Evolutionary conservation across 129 eudicot genomes (phyloP).

Genomic region (Daucus carota): DH1_v3.0 NC_030386.2:29108501-29109000

Average conservation of each 20-base stretch:
- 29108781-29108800: constrained; percentile 44
- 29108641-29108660: constrained; percentile 61
- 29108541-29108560: constrained; percentile 51
- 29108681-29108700: constrained; percentile 24
- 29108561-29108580: constrained; percentile 37
- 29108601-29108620: constrained; percentile 34
- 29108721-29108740: constrained; percentile 27
- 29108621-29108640: constrained; percentile 90
- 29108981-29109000: constrained; percentile 35
- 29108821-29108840: constrained; percentile 13
- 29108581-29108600: constrained; percentile 25
- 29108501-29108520: constrained; percentile 83
- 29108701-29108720: constrained; percentile 24
- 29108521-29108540: constrained; percentile 65
- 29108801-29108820: constrained; percentile 43
- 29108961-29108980: constrained; percentile 31
- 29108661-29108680: constrained; percentile 32
- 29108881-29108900: constrained; percentile 17
- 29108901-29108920: constrained; percentile 18
- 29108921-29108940: constrained; percentile 28
- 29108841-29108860: constrained; percentile 24
- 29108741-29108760: constrained; percentile 15
- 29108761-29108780: constrained; percentile 33
- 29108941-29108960: constrained; percentile 38
- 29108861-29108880: constrained; percentile 63